Evolutionary conservation across 352 stramenopile genomes (phyloP).

Genomic region (Pythium phragmitis): DNA sequence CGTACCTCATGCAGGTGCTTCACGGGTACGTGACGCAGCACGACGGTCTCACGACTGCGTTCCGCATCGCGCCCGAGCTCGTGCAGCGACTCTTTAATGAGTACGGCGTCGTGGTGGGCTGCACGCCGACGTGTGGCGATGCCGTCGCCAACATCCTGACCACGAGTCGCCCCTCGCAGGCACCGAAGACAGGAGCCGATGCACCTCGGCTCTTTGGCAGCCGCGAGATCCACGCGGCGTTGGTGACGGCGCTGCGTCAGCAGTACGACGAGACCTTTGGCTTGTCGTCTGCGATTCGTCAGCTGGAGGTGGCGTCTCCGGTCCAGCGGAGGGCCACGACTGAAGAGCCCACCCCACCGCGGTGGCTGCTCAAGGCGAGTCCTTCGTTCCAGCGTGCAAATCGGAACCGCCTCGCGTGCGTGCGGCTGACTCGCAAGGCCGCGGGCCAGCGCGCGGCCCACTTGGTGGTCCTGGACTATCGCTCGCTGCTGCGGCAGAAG

Average conservation of each 20-base stretch:
- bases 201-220: conserved; percentile 30
- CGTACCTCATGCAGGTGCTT: conserved; percentile 70
- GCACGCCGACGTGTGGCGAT: conserved; percentile 45
- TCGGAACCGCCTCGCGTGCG: conserved; percentile 38
- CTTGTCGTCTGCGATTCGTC: conserved; percentile 36
- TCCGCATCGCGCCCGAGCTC: conserved; percentile 35
- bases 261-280: conserved; percentile 73
- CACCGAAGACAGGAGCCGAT: conserved; percentile 6
- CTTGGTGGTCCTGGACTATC: conserved; percentile 52
- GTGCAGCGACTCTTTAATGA: conserved; percentile 51
- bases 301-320: conserved; percentile 20
- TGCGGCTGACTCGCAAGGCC: conserved; percentile 37
- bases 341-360: conserved; percentile 35
- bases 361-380: conserved; percentile 66
- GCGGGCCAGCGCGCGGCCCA: conserved; percentile 42
- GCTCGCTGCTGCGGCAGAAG: conserved; percentile 27
- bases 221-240: conserved; percentile 45
- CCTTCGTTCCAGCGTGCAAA: conserved; percentile 55
- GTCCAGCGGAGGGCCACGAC: conserved; percentile 7
- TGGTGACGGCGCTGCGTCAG: conserved; percentile 50
- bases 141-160: conserved; percentile 34
- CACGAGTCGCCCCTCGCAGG: conserved; percentile 1
- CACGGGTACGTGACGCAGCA: conserved; percentile 51
- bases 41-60: conserved; percentile 30
- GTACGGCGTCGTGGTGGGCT: conserved; percentile 65